Evolutionary conservation across 805 yeast species (phyloP).

Genomic region (Kazachstania bromeliacearum): DNA sequence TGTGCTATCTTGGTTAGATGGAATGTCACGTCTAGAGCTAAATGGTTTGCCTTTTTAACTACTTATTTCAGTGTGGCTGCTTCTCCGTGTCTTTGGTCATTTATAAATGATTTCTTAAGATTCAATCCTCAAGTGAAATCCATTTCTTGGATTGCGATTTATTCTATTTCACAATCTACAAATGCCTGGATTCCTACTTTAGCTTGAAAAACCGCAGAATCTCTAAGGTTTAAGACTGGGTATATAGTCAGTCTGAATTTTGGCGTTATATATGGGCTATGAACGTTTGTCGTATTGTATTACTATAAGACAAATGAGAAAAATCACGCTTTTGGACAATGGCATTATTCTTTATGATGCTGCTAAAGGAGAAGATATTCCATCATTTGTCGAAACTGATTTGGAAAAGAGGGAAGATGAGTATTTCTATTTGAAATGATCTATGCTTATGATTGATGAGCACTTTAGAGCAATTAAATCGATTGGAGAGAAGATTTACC

Average conservation of each 20-base stretch:
- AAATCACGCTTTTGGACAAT: slow-evolving; percentile 35
- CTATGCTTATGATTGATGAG: too few species aligned
- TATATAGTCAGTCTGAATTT: slow-evolving; percentile 41
- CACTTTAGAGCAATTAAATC: too few species aligned
- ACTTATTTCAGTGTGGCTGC: slow-evolving; percentile 56
- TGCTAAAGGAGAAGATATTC: slow-evolving; percentile 17
- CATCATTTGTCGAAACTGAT: slow-evolving; percentile 20
- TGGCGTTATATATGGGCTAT: slow-evolving; percentile 37
- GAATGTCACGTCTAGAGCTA: slow-evolving; percentile 48
- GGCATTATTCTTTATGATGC: slow-evolving; percentile 42
- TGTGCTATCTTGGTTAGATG: slow-evolving; percentile 48
- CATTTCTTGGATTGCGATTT: slow-evolving; percentile 46
- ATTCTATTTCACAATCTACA: slow-evolving; percentile 49
- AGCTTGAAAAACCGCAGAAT: slow-evolving; percentile 47
- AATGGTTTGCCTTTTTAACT: slow-evolving; percentile 55
- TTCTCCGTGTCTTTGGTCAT: slow-evolving; percentile 52
- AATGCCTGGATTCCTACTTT: slow-evolving; percentile 50
- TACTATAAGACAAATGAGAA: slow-evolving; percentile 47
- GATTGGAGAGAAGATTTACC: too few species aligned
- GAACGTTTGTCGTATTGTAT: slow-evolving; percentile 44
- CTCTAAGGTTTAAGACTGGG: slow-evolving; percentile 49
- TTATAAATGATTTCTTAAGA: slow-evolving; percentile 49
- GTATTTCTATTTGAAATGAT: slow-evolving; percentile 22
- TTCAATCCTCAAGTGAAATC: slow-evolving; percentile 48
- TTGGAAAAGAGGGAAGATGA: slow-evolving; percentile 25